Base-by-base conservation (phyloP, 768 basidiomycete species). In the Pleurotus sapidus region DNA sequence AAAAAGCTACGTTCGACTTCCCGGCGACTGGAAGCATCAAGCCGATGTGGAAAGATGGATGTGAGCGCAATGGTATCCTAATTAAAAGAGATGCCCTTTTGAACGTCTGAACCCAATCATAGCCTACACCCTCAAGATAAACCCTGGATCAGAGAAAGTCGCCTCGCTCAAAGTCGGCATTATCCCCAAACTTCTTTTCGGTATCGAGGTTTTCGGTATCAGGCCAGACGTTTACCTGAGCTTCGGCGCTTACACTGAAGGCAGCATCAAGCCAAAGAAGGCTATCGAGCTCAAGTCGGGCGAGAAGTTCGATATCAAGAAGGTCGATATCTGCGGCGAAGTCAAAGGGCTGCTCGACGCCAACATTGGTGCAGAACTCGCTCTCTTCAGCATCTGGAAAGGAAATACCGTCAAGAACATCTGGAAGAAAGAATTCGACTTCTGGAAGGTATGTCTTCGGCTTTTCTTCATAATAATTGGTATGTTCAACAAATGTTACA, bases 341-440 rank as follows among this genome's bases (percentile, higher is more conserved):
- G n/a, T 54, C 15, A 27, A 27, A 17, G 51, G 51, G 11, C 4
- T 42, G 9, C 39, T 54, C 18, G 51, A 34, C 0, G 51, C 51
- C 15, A 15, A 24, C 23, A 23, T 54, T 15, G 51, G 51, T 12
- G 51, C 51, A 3, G 51, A 54, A 42, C 25, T 54, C 23, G 37
- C 37, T 20, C 42, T 54, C 23, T 54, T 54, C 39, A 27, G 20
- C 9, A 40, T 54, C 1, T 54, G 24, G 18, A 54, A 54, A 23
- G 38, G 17, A 7, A 14, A 54, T 15, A 12, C 37, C 15, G 39
- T 24, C 15, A 18, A 37, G 14, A 54, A 11, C 11, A 37, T 54
- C 39, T 54, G 51, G 51, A 38, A 54, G 15, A 54, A 54, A 23
- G 18, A 30, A 54, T 54, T 54, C 14, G 51, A 54, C 15, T 54